Conservation (phyloP, 2,329 filamentous ascomycete genomes). For the Microsporum canis region DNA sequence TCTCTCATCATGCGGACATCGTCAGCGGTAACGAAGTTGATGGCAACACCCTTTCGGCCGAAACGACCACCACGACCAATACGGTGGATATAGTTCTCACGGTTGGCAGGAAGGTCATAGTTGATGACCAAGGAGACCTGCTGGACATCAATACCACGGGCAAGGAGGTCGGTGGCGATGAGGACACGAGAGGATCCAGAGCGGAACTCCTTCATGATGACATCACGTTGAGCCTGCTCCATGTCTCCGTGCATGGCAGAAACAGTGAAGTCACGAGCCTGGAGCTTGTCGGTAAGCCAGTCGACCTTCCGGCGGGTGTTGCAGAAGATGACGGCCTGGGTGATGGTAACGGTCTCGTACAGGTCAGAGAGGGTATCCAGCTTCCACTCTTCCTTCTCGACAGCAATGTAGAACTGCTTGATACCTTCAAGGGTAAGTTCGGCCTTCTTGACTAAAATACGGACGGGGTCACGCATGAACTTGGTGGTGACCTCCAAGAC, state of each 20-base stretch:
- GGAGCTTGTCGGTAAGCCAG: constrained; percentile 99
- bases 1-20: constrained; percentile 95
- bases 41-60: constrained; percentile 94
- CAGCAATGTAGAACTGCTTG: constrained; percentile 99
- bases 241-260: constrained; percentile 99
- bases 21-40: constrained; percentile 98
- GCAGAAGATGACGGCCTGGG: constrained; percentile 99
- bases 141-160: constrained; percentile 95
- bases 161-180: constrained; percentile 96
- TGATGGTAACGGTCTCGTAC: constrained; percentile 99
- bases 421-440: constrained; percentile 99
- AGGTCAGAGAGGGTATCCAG: constrained; percentile 96
- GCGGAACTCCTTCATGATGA: constrained; percentile 98
- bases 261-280: constrained; percentile 96
- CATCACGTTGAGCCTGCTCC: constrained; percentile 95
- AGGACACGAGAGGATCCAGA: constrained; percentile 92
- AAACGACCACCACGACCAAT: constrained; percentile 94
- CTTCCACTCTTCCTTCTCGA: constrained; percentile 99
- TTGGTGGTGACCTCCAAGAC: constrained; percentile 99
- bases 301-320: constrained; percentile 99
- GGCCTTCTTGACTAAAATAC: constrained; percentile 99
- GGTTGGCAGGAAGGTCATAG: constrained; percentile 94
- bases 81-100: constrained; percentile 99
- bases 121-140: constrained; percentile 98
- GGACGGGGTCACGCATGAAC: constrained; percentile 99